These are phyloP conservation scores for Apocynum venetum DNA, from an alignment of 257 asterid species.

Conservation along the genomic window DNA sequence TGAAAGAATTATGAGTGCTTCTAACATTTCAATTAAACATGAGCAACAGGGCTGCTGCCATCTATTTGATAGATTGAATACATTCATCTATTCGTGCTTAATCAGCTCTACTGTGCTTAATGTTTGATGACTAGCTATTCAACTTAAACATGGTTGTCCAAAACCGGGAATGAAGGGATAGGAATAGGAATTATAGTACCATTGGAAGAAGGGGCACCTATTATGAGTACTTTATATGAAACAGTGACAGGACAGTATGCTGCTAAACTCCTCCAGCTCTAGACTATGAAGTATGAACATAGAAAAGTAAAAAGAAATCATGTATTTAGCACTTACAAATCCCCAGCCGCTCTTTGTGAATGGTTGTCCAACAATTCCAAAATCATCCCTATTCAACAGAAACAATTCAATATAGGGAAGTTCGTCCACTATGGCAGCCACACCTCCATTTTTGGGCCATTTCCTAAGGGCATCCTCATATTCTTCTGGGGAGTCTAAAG, in stretches of 20 bases:
- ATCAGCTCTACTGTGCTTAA: too few species aligned
- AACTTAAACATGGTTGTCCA: too few species aligned
- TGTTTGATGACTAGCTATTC: too few species aligned
- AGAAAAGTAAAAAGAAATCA: background rate
- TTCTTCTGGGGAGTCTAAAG: slow-evolving; percentile 48
- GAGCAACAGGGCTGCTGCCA: too few species aligned
- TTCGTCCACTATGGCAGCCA: slow-evolving; percentile 50
- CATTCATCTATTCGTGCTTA: too few species aligned
- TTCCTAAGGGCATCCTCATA: slow-evolving; percentile 33
- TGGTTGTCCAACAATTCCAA: slow-evolving; percentile 38
- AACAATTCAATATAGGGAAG: slow-evolving; percentile 47
- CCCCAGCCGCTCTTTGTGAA: slow-evolving; percentile 53
- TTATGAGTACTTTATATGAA: too few species aligned
- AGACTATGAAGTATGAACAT: background rate
- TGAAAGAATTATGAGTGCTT: too few species aligned
- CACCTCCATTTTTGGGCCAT: slow-evolving; percentile 33
- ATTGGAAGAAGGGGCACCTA: too few species aligned
- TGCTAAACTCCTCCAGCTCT: background rate
- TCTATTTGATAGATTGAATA: too few species aligned
- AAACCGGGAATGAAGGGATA: too few species aligned
- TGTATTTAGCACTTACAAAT: slow-evolving; percentile 36
- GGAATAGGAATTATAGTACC: too few species aligned
- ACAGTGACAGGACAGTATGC: background rate
- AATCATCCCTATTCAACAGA: slow-evolving; percentile 29
- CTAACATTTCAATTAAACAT: too few species aligned